Base-by-base conservation (phyloP, 108 stramenopile species). In the Conticribra weissflogii region DNA sequence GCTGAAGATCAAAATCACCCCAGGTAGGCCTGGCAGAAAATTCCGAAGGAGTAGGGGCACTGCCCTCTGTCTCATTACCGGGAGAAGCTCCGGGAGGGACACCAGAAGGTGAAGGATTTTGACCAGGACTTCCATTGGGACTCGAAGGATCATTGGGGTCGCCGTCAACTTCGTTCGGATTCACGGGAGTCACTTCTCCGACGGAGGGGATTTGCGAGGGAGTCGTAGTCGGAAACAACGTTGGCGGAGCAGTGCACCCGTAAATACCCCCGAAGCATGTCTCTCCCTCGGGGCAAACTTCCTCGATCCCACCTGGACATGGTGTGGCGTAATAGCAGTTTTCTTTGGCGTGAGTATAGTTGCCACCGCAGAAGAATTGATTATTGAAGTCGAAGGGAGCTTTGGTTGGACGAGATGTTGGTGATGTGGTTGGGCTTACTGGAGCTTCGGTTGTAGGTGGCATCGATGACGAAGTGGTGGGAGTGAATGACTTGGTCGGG, bases 321-420 rank as follows among this genome's bases (percentile, higher is more conserved):
- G 68, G 48, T 25, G 56, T 50, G 12, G 44, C 59, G 17, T 3
- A 45, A 44, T 68, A 68, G 25, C 68, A 68, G 9, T 19, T 59
- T 45, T n/a, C 28, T 50, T 49, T 21, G 5, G 68, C 68, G 31
- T 50, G 30, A 1, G 68, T 68, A 16, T 17, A 68, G 50, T 68
- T 68, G 22, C 31, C 18, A 2, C 68, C 68, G 50, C 68, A 68
- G 30, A 22, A 68, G 23, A 46, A 59, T 58, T 58, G 47, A 50
- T 68, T 68, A 2, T 55, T 49, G 57, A 68, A 68, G 46, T 58
- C 68, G 55, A 68, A 68, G 12, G 68, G 66, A 12, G 54, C 54
- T 29, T 45, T 23, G 2, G 66, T 68, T 18, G 68, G 68, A 15
- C 27, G 57, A 9, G 19, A 3, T 16, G 68, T 59, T 19, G 68